A percentile compares a stretch with the other conserved stretches of the same genome.
Conservation (phyloP, 108 stramenopile genomes). For the Nitzschia palea region DNA sequence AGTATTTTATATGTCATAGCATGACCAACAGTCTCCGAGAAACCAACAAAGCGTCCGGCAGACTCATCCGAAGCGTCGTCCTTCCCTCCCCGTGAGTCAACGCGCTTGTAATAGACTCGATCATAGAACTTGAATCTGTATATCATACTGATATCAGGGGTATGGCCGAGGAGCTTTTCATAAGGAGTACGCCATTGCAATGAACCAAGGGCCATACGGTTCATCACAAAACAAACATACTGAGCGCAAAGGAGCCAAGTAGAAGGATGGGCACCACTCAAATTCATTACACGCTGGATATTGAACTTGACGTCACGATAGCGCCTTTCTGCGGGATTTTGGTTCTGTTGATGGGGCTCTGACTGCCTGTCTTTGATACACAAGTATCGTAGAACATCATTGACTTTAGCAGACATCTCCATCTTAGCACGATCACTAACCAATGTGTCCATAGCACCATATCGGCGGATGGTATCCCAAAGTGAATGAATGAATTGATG, state of each 20-base stretch:
- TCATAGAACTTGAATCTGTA: slow-evolving; percentile 21
- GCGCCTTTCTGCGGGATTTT: slow-evolving; percentile 31
- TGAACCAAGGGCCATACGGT: not conserved
- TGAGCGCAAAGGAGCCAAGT: slow-evolving; percentile 24
- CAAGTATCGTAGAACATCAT: slow-evolving; percentile 1
- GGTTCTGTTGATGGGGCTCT: slow-evolving; percentile 27
- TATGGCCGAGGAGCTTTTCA: not conserved
- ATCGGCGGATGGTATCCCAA: slow-evolving; percentile 27
- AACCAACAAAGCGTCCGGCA: slow-evolving; percentile 28
- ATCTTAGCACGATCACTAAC: slow-evolving; percentile 17
- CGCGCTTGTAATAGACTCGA: slow-evolving; percentile 14
- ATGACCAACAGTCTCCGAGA: slow-evolving; percentile 38
- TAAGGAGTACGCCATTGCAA: slow-evolving; percentile 13
- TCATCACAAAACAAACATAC: slow-evolving; percentile 23
- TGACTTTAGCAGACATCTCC: not conserved
- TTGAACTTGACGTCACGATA: slow-evolving; percentile 11
- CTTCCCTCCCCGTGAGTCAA: not conserved
- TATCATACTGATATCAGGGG: slow-evolving; percentile 27
- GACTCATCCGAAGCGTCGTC: not conserved
- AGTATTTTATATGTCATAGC: slow-evolving; percentile 29
- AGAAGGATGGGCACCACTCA: slow-evolving; percentile 15
- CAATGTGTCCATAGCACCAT: slow-evolving; percentile 12
- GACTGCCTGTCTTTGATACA: slow-evolving; percentile 1
- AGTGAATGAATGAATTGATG: slow-evolving; percentile 19
- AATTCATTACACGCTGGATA: slow-evolving; percentile 13